Base-by-base conservation (phyloP, 495 filamentous ascomycete species). In the Neurospora africana region DNA sequence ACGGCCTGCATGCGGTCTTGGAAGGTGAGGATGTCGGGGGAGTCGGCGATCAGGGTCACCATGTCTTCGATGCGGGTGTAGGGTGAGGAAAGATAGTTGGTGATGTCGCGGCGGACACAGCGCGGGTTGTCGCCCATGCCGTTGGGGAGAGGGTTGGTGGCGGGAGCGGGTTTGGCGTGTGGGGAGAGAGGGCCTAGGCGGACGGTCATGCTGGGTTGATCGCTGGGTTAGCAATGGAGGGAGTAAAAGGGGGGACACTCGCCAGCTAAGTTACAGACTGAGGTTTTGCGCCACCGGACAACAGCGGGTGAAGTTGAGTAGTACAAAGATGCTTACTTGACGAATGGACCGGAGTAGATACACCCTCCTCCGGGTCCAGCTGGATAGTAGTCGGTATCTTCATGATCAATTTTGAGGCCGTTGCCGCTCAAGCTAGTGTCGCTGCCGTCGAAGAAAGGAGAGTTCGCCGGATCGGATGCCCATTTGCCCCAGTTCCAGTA, bases 301-400 rank as follows among this genome's bases (percentile, higher is more conserved):
- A n/a, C 17, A 39, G 47, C 1, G 33, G 39, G 19, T 10, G 47
- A 17, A 38, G 44, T 17, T 10, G 13, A 70, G 30, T 39, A 33
- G 13, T 38, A 38, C 10, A 23, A 41, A 13, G 30, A 6, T 13
- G 67, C 77, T 11, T 68, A 82, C 80, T 82, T 76, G 72, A 79
- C 82, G 77, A 91, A 90, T 0, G 89, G 89, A 0, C 89, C 91
- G 17, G 79, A 81, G 13, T 81, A 80, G 15, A 92, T 82, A 75
- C 90, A 92, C n/a, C 90, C 90, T n/a, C 90, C 91, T 7, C 91
- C 90, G 19, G 81, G 85, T n/a, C 87, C 88, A 3, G 82, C 75
- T 0, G 86, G 84, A 3, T 84, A 76, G 69, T 74, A 72, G 15
- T 78, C 72, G 3, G 76, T 76, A 13, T 73, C 73, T 17, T 41